These are phyloP conservation scores for Tricholoma sp. DNA, from an alignment of 768 basidiomycete species.

Conservation along the genomic window DNA sequence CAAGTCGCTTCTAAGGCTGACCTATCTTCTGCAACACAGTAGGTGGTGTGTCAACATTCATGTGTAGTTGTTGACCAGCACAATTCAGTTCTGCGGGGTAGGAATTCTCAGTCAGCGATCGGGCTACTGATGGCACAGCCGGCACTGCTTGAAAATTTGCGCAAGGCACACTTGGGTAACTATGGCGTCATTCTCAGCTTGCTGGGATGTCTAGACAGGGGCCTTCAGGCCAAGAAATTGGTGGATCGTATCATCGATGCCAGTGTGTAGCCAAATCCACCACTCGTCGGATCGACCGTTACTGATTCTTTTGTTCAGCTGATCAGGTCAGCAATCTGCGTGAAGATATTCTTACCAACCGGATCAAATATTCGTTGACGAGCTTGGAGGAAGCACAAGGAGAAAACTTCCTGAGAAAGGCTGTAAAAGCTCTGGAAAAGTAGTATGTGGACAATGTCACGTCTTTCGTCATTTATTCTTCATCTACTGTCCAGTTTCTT, in stretches of 20 bases:
- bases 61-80: conserved; percentile 1
- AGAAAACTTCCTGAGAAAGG: conserved; percentile 56
- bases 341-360: conserved; percentile 80
- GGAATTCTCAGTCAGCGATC: conserved; percentile 74
- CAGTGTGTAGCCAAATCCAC: conserved; percentile 25
- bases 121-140: conserved; percentile 80
- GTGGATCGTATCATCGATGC: conserved; percentile 90
- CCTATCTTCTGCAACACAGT: conserved; percentile 81
- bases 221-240: conserved; percentile 77
- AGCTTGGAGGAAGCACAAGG: conserved; percentile 63
- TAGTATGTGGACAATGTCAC: conserved; percentile 53
- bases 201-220: conserved; percentile 88
- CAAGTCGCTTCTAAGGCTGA: conserved; percentile 69
- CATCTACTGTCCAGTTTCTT: conserved; percentile 61
- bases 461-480: conserved; percentile 36
- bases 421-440: conserved; percentile 78
- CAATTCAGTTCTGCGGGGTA: conserved; percentile 52
- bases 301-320: conserved; percentile 37
- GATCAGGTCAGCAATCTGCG: conserved; percentile 91
- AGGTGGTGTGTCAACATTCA: conserved; percentile 11
- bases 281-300: background rate
- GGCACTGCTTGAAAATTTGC: conserved; percentile 74
- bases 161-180: conserved; percentile 88
- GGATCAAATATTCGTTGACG: conserved; percentile 82
- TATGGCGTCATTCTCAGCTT: conserved; percentile 90